Evolutionary conservation across 495 filamentous ascomycete genomes (phyloP).

Genomic region (Venustampulla echinocandica): DNA sequence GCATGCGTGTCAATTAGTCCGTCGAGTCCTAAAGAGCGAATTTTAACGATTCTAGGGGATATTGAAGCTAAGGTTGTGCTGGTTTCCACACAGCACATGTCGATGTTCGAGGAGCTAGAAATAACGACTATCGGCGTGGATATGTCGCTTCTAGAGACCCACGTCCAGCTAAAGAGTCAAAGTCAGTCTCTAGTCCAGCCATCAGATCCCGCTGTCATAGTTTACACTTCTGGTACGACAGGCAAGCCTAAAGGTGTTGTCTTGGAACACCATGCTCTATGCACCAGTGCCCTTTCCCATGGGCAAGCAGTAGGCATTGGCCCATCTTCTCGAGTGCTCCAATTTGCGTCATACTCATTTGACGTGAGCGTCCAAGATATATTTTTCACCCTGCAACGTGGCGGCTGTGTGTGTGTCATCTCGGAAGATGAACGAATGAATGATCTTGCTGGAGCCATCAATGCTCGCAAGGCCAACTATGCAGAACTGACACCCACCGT

Average conservation of each 20-base stretch:
- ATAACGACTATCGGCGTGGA: not conserved
- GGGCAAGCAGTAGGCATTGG: too few species aligned
- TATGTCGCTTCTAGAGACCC: not conserved
- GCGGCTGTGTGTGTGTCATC: too few species aligned
- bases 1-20: not conserved
- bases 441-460: too few species aligned
- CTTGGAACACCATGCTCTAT: constrained; percentile 74
- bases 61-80: not conserved
- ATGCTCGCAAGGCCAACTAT: too few species aligned
- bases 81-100: not conserved
- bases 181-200: not conserved
- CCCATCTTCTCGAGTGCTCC: too few species aligned
- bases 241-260: constrained; percentile 89
- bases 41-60: not conserved
- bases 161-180: not conserved
- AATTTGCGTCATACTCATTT: too few species aligned
- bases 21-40: not conserved
- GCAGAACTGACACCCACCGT: too few species aligned
- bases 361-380: too few species aligned
- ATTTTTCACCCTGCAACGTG: too few species aligned
- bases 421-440: too few species aligned
- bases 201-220: constrained; percentile 57
- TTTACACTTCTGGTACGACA: constrained; percentile 98
- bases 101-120: not conserved
- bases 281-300: too few species aligned